A percentile compares a stretch with the other conserved stretches of the same genome.
phyloP scores from a whole-genome alignment of 768 basidiomycete genomes.

The Harrya chromipes region DNA sequence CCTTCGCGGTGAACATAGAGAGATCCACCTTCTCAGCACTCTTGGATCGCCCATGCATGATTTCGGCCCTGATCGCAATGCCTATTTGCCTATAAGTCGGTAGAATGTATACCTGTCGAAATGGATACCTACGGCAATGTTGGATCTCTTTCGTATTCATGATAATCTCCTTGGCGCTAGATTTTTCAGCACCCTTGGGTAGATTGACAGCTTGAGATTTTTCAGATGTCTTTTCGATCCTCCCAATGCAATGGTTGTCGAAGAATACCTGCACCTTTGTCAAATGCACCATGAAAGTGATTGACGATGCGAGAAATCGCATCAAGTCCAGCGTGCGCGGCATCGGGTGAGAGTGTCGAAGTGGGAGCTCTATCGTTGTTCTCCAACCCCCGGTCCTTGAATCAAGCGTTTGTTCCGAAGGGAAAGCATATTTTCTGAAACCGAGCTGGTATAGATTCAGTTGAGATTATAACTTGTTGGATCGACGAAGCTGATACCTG shows the following conservation, averaged over 20 bases:
- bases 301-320: slow-evolving; percentile 86
- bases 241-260: slow-evolving; percentile 66
- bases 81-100: no score
- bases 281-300: slow-evolving; percentile 86
- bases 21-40: slow-evolving; percentile 8
- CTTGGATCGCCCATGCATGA: no score
- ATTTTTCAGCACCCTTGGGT: slow-evolving; percentile 56
- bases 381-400: slow-evolving; percentile 42
- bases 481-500: slow-evolving; percentile 29
- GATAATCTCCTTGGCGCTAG: slow-evolving; percentile 39
- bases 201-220: slow-evolving; percentile 45
- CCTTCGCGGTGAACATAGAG: slow-evolving; percentile 26
- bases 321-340: slow-evolving; percentile 80
- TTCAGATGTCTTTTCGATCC: slow-evolving; percentile 57
- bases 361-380: slow-evolving; percentile 80
- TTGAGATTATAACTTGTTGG: no score
- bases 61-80: no score
- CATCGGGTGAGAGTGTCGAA: slow-evolving; percentile 74
- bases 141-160: slow-evolving; percentile 71
- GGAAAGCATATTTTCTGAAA: slow-evolving; percentile 28
- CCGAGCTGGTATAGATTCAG: no score
- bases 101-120: no score
- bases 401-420: slow-evolving; percentile 32
- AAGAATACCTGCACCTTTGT: slow-evolving; percentile 74
- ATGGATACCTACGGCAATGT: slow-evolving; percentile 49